phyloP scores from a whole-genome alignment of 371 early-diverging fungal genomes.

The Mortierella sp. region DNA sequence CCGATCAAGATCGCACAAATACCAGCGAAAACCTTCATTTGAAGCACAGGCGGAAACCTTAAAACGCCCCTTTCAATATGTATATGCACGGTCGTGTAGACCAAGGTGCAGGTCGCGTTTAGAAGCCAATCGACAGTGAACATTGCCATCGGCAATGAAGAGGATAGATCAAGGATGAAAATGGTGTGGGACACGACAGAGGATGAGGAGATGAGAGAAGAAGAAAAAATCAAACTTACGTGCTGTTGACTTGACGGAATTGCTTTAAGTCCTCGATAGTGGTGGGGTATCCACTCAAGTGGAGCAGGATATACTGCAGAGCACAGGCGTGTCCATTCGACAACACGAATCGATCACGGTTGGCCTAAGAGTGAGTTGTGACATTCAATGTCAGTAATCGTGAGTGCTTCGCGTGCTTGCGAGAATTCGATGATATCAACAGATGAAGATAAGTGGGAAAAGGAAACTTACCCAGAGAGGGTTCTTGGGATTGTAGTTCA shows the following conservation, averaged over 20 bases:
- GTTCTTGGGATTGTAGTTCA: slow-evolving; percentile 88
- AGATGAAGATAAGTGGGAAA: background rate
- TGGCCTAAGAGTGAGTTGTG: slow-evolving; percentile 57
- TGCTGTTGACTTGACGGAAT: slow-evolving; percentile 93
- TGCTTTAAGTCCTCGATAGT: slow-evolving; percentile 93
- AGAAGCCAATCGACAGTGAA: too few species aligned
- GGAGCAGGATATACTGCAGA: slow-evolving; percentile 93
- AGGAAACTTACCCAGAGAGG: slow-evolving; percentile 77
- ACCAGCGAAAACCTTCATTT: too few species aligned
- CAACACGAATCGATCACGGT: slow-evolving; percentile 98
- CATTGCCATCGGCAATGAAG: too few species aligned
- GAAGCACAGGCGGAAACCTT: too few species aligned
- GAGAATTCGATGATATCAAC: background rate
- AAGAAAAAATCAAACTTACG: slow-evolving; percentile 59
- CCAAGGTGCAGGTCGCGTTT: too few species aligned
- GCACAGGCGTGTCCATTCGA: slow-evolving; percentile 99
- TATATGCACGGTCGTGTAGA: too few species aligned
- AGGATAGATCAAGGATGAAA: too few species aligned
- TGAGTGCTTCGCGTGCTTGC: background rate
- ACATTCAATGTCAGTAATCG: background rate
- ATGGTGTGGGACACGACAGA: too few species aligned
- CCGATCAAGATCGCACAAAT: too few species aligned
- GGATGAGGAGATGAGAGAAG: too few species aligned
- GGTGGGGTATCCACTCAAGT: slow-evolving; percentile 91
- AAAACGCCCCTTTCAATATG: too few species aligned